phyloP scores from a whole-genome alignment of 2,329 filamentous ascomycete genomes.

The Capronia americana region DNA sequence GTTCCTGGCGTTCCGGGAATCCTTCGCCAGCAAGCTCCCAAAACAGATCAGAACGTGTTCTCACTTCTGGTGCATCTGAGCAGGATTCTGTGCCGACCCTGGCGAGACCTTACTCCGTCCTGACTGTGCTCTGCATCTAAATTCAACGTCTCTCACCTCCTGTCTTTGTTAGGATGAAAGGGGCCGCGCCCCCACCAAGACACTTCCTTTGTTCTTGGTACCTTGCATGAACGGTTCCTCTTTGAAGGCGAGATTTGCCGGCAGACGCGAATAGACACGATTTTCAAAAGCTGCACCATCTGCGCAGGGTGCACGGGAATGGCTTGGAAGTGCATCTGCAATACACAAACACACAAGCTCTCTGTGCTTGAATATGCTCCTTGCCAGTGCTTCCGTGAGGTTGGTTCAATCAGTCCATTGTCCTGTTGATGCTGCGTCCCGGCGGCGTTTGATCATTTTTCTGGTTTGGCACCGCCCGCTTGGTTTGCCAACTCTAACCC shows the following conservation, averaged over 20 bases:
- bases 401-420: conserved; percentile 1
- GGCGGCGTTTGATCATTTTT: conserved; percentile 15
- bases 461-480: background rate
- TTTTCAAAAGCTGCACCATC: background rate
- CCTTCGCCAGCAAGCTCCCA: conserved; percentile 2
- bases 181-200: background rate
- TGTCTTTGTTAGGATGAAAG: background rate
- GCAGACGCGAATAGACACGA: background rate
- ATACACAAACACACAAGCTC: background rate
- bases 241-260: background rate
- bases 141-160: conserved; percentile 13
- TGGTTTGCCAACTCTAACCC: conserved; percentile 5
- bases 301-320: background rate
- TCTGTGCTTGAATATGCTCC: background rate
- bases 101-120: background rate
- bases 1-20: conserved; percentile 3
- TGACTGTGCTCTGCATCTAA: conserved; percentile 8
- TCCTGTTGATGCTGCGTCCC: conserved; percentile 16
- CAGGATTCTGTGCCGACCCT: background rate
- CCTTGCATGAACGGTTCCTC: background rate
- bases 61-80: background rate
- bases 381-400: background rate
- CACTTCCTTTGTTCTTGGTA: background rate
- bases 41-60: background rate
- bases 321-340: background rate